Evolutionary conservation across 2,329 filamentous ascomycete genomes (phyloP), one percentile per base, ranked within the genome.

Genomic region (Kalaharituber pfeilii): DNA sequence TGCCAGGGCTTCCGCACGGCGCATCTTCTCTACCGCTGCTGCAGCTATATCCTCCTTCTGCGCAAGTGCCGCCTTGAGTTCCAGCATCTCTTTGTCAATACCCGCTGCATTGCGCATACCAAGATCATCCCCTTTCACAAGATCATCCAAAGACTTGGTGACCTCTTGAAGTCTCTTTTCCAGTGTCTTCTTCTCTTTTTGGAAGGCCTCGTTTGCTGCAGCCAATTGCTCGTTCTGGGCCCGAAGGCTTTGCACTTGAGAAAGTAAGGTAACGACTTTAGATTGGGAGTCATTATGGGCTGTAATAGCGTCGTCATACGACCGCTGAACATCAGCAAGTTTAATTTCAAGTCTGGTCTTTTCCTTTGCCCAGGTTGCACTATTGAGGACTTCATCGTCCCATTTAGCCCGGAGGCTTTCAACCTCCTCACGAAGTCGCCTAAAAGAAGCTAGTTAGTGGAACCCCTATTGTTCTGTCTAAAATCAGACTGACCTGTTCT

Each of bases 321-420:
- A 94, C 50, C 85, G 81, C 9, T 84, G 83, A 28, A 96, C 78
- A 66, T 95, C 87, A 51, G 89, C 81, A 53, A 98, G 74, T 4
- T 87, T 93, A 57, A 87, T 80, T 67, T 96, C 89, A 39, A 98
- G 75, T 15, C 89, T 82, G 15, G 86, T 78, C 73, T 96, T 96
- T 71, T 98, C 89, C 72, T 98, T 98, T 11, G 88, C 88, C 88
- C 91, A 96, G 0, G 89, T 94, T 15, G 87, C 94, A 69, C 86
- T 94, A 70, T 96, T 96, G 62, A 96, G 78, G 9, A 96, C 86
- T 69, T 98, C 89, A 63, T 96, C 86, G 65, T 98, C 91, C 89
- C 91, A 96, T 71, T 96, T 96, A 62, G 82, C 87, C 61, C 91
- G 81, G 56, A 96, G 76, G 64, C 94, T 87, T 63, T 98, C 91